Conservation (phyloP, 768 basidiomycete species). For the Sporobolomyces pararoseus region DNA sequence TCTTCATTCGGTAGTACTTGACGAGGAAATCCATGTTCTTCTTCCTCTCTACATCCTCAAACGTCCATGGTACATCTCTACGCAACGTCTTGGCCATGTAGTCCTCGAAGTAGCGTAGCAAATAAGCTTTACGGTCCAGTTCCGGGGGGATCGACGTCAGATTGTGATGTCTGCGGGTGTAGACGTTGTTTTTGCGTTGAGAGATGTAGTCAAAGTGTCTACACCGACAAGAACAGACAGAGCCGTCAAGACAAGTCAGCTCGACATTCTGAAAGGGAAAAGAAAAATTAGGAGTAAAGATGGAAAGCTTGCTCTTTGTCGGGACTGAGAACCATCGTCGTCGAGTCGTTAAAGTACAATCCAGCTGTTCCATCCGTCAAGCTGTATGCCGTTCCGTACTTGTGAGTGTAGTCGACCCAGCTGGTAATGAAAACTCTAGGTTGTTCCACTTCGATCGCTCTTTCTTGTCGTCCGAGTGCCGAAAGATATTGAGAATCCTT, state of each 20-base stretch:
- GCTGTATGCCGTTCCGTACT: slow-evolving; percentile 99
- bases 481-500: not conserved
- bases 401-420: slow-evolving; percentile 99
- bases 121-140: slow-evolving; percentile 82
- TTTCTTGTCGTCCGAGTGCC: not conserved
- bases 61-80: slow-evolving; percentile 79
- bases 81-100: slow-evolving; percentile 90
- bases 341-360: slow-evolving; percentile 95
- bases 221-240: not conserved
- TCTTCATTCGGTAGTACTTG: slow-evolving; percentile 93
- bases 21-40: slow-evolving; percentile 93
- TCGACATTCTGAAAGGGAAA: not conserved
- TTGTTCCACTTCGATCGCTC: not conserved
- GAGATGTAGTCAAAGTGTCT: slow-evolving; percentile 85
- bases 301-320: slow-evolving; percentile 69
- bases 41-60: slow-evolving; percentile 61
- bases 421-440: slow-evolving; percentile 80
- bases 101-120: slow-evolving; percentile 86
- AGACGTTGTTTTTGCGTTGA: slow-evolving; percentile 61
- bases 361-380: slow-evolving; percentile 91
- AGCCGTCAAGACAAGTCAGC: not conserved
- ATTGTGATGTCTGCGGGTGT: slow-evolving; percentile 64
- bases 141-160: slow-evolving; percentile 50
- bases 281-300: slow-evolving; percentile 9
- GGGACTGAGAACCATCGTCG: slow-evolving; percentile 74